Percentiles rank a stretch among this genome's conserved stretches.
Conservation (phyloP, 441 rosid species). For the Arabidopsis hybrid region DNA sequence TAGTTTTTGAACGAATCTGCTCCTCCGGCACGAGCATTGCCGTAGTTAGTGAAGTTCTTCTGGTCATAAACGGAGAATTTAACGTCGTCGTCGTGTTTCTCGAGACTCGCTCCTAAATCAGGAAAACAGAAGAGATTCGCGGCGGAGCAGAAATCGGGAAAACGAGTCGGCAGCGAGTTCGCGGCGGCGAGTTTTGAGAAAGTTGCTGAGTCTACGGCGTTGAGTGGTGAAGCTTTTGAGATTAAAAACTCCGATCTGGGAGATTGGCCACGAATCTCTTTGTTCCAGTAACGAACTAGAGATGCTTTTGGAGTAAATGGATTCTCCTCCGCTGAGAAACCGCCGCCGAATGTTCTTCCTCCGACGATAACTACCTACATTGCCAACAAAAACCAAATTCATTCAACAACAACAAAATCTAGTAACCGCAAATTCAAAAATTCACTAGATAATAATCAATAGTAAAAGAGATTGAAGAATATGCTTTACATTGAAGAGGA, state of each 20-base stretch:
- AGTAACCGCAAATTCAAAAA: background rate
- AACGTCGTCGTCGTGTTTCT: slow-evolving; percentile 59
- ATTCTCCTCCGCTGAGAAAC: slow-evolving; percentile 47
- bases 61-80: slow-evolving; percentile 58
- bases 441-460: background rate
- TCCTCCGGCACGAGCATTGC: slow-evolving; percentile 56
- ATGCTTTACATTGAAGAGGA: slow-evolving; percentile 53
- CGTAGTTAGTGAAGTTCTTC: slow-evolving; percentile 81
- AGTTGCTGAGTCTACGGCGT: slow-evolving; percentile 63
- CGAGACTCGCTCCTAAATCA: slow-evolving; percentile 55
- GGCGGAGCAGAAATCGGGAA: slow-evolving; percentile 71
- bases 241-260: slow-evolving; percentile 61
- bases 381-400: slow-evolving; percentile 30
- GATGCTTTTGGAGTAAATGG: slow-evolving; percentile 81
- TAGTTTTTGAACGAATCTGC: slow-evolving; percentile 63
- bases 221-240: slow-evolving; percentile 75
- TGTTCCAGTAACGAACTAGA: slow-evolving; percentile 79
- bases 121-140: slow-evolving; percentile 86
- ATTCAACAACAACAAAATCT: slow-evolving; percentile 4
- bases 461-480: background rate
- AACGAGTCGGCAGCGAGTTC: slow-evolving; percentile 57
- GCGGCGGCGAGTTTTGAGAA: slow-evolving; percentile 71
- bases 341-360: slow-evolving; percentile 45
- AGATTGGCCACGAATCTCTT: slow-evolving; percentile 55
- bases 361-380: slow-evolving; percentile 63